phyloP scores from a whole-genome alignment of 345 rosid genomes.

The Carallia pectinifolia region DNA sequence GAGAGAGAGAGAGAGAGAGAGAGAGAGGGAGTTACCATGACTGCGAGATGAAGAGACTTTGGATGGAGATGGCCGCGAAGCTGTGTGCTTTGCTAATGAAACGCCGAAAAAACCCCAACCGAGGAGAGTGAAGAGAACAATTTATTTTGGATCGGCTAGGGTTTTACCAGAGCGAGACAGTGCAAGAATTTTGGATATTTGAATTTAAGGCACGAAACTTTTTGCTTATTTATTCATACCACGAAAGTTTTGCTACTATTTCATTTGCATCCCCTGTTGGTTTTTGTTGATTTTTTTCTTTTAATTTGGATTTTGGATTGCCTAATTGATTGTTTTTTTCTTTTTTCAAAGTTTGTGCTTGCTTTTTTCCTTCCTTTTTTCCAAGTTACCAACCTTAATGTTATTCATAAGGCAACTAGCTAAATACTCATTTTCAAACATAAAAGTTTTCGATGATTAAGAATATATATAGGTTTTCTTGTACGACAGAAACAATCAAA shows the following conservation, averaged over 20 bases:
- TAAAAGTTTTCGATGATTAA: too few species aligned
- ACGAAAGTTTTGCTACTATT: background rate
- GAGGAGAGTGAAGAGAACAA: background rate
- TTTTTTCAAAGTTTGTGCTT: too few species aligned
- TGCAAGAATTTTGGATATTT: background rate
- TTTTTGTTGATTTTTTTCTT: too few species aligned
- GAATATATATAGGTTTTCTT: too few species aligned
- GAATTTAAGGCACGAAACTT: background rate
- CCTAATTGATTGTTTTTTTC: too few species aligned
- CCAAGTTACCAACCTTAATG: too few species aligned
- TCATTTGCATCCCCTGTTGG: background rate
- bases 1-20: background rate
- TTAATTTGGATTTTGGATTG: too few species aligned
- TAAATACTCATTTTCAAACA: too few species aligned
- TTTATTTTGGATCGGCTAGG: background rate
- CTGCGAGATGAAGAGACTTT: background rate
- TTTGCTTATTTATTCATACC: background rate
- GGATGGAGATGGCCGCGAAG: background rate
- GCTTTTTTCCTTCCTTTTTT: too few species aligned
- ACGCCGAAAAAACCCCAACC: constrained; percentile 8
- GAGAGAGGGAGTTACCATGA: constrained; percentile 26
- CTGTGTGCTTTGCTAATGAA: background rate
- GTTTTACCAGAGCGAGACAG: background rate
- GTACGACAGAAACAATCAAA: too few species aligned
- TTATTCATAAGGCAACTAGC: too few species aligned